Base-by-base conservation (phyloP, 2,329 filamentous ascomycete species). In the Apiospora koreana region DNA sequence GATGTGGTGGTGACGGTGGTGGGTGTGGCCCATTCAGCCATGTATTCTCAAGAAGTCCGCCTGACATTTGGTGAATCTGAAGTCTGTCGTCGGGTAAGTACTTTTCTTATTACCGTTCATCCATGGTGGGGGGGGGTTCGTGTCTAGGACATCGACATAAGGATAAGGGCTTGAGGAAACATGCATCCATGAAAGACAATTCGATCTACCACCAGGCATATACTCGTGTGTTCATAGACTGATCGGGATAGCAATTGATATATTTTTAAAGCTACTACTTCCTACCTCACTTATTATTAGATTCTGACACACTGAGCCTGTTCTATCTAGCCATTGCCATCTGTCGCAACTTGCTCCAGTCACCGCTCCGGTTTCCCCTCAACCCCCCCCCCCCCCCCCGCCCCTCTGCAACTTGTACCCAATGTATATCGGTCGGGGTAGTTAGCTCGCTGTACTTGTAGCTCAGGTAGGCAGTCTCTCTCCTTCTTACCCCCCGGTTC, bases 371-470 rank as follows among this genome's bases (percentile, higher is more conserved):
- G 31, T 23, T 62, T n/a, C 54, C 54, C 54, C 31, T 38, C 28
- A 62, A n/a, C 31, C 54, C 54, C 16, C 54, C 18, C 28, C 28
- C 54, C 54, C 54, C 18, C 31, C 31, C 25, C 50, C 50, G 50
- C 50, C 50, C 50, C 50, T 31, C 50, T 31, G 50, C 28, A 16
- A 62, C 50, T 62, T 62, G 54, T 21, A 38, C 54, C 31, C 31
- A 62, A 62, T 62, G 31, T n/a, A 62, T 38, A 62, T 38, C 54
- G 54, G 54, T 62, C 54, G 54, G 54, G 54, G 54, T 62, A 62
- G 54, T 35, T 62, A 62, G 31, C 54, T 62, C 31, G 31, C 18
- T 62, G 54, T 58, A 58, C n/a, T n/a, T n/a, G n/a, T n/a, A 35
- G 50, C 50, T 35, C 28, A 62, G 31, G 18, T 58, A 35, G 50